Conservation (phyloP, 1,284 basidiomycete species). For the Sphagnurus paluster region DNA sequence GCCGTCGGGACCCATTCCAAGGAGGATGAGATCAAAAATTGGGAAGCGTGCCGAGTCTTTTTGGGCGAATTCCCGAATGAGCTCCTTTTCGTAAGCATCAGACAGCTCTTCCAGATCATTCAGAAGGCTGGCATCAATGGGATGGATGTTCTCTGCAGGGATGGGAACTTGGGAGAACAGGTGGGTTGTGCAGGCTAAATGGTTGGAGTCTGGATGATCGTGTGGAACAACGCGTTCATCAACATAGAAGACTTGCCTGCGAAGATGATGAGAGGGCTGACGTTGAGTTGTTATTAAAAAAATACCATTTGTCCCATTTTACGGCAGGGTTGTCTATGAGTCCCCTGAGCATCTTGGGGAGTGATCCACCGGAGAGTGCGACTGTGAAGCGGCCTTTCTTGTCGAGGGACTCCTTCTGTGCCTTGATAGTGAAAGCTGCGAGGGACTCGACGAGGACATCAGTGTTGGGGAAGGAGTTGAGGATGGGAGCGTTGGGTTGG, state of each 20-base stretch:
- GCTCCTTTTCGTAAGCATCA: conserved; percentile 92
- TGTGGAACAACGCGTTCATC: conserved; percentile 97
- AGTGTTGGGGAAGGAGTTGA: conserved; percentile 71
- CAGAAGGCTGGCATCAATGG: conserved; percentile 73
- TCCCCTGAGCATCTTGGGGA: conserved; percentile 81
- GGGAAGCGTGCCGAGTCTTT: conserved; percentile 92
- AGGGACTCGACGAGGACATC: conserved; percentile 64
- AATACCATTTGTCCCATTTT: conserved; percentile 95
- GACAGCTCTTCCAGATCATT: conserved; percentile 86
- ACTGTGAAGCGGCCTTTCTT: conserved; percentile 90
- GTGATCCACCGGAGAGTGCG: conserved; percentile 91
- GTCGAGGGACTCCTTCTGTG: conserved; percentile 87
- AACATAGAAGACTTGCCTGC: conserved; percentile 96
- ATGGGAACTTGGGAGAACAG: conserved; percentile 89
- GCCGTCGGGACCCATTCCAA: conserved; percentile 93
- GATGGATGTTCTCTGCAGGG: conserved; percentile 78
- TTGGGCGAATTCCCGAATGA: conserved; percentile 88
- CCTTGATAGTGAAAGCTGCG: conserved; percentile 83
- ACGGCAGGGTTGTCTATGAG: conserved; percentile 76
- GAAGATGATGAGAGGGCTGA: conserved; percentile 8
- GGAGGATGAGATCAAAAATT: conserved; percentile 91
- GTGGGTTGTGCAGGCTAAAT: conserved; percentile 71
- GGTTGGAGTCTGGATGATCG: conserved; percentile 92
- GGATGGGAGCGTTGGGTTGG: conserved; percentile 69
- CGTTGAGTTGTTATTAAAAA: conserved; percentile 17